Percentiles rank a stretch among this genome's conserved stretches.
Evolutionary conservation across 768 basidiomycete species (phyloP).

Genomic region (Russula griseocarnosa): DNA sequence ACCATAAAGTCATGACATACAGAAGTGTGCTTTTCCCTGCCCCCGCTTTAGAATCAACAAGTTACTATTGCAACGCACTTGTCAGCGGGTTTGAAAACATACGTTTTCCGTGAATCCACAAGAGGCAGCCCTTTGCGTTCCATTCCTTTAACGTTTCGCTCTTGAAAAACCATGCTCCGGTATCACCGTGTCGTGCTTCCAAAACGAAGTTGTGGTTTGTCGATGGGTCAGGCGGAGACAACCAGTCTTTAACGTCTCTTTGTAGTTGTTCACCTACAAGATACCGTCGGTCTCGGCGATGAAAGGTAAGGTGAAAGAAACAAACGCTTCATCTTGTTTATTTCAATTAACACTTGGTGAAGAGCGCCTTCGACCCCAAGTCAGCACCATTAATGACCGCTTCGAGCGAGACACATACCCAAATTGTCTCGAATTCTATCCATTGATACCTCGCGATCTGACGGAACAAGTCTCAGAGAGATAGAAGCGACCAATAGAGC

Average conservation of each 20-base stretch:
- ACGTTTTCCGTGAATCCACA: no score
- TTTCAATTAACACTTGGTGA: no score
- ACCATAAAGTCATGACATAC: neutral
- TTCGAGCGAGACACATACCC: neutral
- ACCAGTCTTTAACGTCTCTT: neutral
- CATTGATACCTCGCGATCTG: slow-evolving; percentile 8
- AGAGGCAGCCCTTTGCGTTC: no score
- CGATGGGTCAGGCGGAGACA: slow-evolving; percentile 1
- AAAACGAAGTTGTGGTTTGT: no score
- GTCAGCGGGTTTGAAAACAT: no score
- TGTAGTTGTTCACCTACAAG: slow-evolving; percentile 1
- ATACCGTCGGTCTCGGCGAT: neutral
- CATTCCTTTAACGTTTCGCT: no score
- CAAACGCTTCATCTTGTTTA: neutral
- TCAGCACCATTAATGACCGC: neutral
- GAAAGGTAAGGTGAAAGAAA: no score
- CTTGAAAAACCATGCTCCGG: no score
- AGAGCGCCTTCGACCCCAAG: neutral
- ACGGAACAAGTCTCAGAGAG: neutral
- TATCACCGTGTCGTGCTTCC: no score
- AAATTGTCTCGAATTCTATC: neutral
- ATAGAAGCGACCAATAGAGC: neutral
- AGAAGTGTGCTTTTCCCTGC: slow-evolving; percentile 17
- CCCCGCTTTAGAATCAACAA: no score
- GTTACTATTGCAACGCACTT: no score